Base-by-base conservation (phyloP, 805 yeast genomes). In the Metschnikowia similis region DNA sequence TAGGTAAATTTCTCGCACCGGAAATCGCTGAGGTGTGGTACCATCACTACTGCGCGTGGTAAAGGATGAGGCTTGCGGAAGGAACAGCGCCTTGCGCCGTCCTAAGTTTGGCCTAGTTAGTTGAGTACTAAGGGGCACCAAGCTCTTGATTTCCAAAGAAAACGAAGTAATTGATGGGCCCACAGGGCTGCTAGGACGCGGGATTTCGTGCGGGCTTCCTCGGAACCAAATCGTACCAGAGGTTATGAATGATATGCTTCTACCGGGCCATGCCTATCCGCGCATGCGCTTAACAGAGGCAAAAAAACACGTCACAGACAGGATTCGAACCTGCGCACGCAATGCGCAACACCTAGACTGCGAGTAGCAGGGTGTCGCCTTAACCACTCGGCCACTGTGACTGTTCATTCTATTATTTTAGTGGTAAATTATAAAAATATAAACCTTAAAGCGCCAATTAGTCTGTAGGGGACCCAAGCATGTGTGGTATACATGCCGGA, bases 301-400 rank as follows among this genome's bases (percentile, higher is more conserved):
- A 16, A 46, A 54, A 48, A 50, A 45, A 41, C 9, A 37, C 96
- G 96, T 87, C 87, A 89, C 95, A 86, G 95, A 88, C 96, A 89
- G 95, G 96, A 89, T 89, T 89, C 96, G 96, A 89, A 89, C 96
- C 95, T 89, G 96, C 96, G 96, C 68, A 71, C 73, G 76, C 66
- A 72, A 63, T 65, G 65, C 76, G 73, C 77, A 72, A 71, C 72
- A 67, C 74, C 74, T 70, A 48, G 51, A 52, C 73, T 52, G 53
- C 53, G 8, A 13, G 50, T 58, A 58, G 62, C 62, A 58, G 62
- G 62, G 76, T 67, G 71, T 69, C 77, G 74, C 77, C 76, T 72
- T 72, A 72, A 72, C 77, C 77, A 71, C 77, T 72, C 77, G 76
- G 76, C 74, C 77, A 72, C 76, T 66, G 75, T 67, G 62, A 69